Evolutionary conservation across 805 yeast species (phyloP), one percentile per base, ranked within the genome.

Genomic region (Pichia kluyveri): DNA sequence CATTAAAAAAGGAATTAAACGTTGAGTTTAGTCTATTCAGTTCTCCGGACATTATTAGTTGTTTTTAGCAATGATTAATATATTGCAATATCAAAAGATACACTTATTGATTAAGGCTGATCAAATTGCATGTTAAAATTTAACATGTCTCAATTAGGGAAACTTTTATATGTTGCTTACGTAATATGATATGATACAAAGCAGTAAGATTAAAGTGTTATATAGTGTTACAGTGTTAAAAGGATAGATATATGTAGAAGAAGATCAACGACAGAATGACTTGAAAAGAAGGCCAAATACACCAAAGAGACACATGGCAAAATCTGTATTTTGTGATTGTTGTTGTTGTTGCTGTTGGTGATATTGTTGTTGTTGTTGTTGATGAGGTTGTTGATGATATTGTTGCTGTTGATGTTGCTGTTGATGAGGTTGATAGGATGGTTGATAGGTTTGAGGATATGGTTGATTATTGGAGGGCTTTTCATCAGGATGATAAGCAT

Each of bases 351-450:
- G 55, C 41, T 56, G 61, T 39, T 61, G 59, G 23, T 56, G 57
- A 43, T 63, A 67, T 42, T 66, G 67, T 19, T 58, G 57, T 44
- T 63, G 67, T 41, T 66, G 67, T 44, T 62, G 66, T 28, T 28
- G 64, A 41, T 60, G 59, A 17, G 55, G 60, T 40, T 56, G 61
- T 39, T 62, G 63, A 34, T 54, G 41, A 31, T 28, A 32, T 28
- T 36, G 28, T 57, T 55, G 32, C 39, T 59, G 65, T 41, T 65
- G 65, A 36, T 58, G 59, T 37, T 58, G 52, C 28, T 53, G 54
- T 43, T 56, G 57, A 44, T 59, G 52, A 44, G 56, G 54, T 42
- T 56, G 61, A 40, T 61, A 59, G 18, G 57, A 57, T 44, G 63
- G 68, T 42, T 66, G 67, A 43, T 61, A 66, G 7, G 59, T 60